phyloP scores from a whole-genome alignment of 768 basidiomycete species.

The Psilocybe tampanensis region DNA sequence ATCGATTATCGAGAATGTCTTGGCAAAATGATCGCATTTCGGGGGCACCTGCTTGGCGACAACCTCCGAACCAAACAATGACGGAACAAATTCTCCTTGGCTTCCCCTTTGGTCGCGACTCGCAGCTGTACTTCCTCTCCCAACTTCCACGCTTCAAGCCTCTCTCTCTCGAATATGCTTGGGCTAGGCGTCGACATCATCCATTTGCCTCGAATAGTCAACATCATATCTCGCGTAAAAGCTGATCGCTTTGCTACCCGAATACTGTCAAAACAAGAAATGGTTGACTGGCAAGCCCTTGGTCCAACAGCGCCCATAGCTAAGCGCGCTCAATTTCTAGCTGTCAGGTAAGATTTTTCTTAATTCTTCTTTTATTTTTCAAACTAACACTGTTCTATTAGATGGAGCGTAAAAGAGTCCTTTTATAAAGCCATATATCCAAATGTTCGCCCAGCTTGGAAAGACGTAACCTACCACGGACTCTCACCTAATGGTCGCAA shows the following conservation, averaged over 20 bases:
- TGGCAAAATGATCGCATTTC: slow-evolving; percentile 16
- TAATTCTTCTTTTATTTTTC: background rate
- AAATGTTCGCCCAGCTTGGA: slow-evolving; percentile 63
- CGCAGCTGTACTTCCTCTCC: too few species aligned
- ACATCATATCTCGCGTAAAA: slow-evolving; percentile 52
- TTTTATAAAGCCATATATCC: slow-evolving; percentile 87
- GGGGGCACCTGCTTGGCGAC: slow-evolving; percentile 9
- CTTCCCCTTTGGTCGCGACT: too few species aligned
- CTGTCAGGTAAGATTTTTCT: slow-evolving; percentile 57
- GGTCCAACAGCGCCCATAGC: slow-evolving; percentile 18
- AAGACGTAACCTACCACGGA: slow-evolving; percentile 60
- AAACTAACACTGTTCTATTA: slow-evolving; percentile 28
- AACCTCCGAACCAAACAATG: slow-evolving; percentile 15
- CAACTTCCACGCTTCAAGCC: too few species aligned
- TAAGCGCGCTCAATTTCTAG: slow-evolving; percentile 53
- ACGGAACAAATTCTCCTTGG: too few species aligned
- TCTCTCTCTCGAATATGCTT: slow-evolving; percentile 57
- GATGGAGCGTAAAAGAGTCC: slow-evolving; percentile 86
- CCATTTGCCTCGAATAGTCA: slow-evolving; percentile 63
- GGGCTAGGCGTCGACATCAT: slow-evolving; percentile 81
- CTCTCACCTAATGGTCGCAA: slow-evolving; percentile 31
- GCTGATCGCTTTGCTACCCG: slow-evolving; percentile 52
- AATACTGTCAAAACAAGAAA: slow-evolving; percentile 61
- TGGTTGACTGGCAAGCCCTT: slow-evolving; percentile 39
- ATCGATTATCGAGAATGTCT: slow-evolving; percentile 1